A percentile compares a stretch with the other conserved stretches of the same genome.
phyloP scores from a whole-genome alignment of 2,329 filamentous ascomycete species.

The Diaporthe sp. region DNA sequence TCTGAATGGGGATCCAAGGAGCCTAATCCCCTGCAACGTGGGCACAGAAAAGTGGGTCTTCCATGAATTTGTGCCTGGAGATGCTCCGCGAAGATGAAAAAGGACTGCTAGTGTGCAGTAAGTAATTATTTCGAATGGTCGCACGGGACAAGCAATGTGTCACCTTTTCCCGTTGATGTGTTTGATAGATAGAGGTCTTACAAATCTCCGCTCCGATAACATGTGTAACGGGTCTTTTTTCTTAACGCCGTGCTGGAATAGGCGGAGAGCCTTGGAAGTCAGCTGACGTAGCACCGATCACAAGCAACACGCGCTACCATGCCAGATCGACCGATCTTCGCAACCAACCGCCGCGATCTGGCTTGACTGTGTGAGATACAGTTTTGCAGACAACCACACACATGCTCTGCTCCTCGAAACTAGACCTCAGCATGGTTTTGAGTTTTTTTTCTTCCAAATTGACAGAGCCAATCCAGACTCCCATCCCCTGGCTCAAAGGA shows the following conservation, averaged over 20 bases:
- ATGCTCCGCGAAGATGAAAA: not conserved
- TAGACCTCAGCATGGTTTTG: too few species aligned
- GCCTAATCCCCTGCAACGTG: not conserved
- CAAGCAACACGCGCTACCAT: not conserved
- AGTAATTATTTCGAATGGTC: not conserved
- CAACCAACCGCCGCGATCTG: too few species aligned
- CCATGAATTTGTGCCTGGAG: not conserved
- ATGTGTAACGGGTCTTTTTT: not conserved
- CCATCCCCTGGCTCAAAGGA: too few species aligned
- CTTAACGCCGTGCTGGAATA: not conserved
- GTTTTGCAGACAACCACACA: too few species aligned
- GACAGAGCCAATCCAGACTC: too few species aligned
- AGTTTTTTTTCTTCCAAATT: too few species aligned
- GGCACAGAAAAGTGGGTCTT: not conserved
- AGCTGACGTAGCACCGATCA: not conserved
- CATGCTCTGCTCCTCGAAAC: too few species aligned
- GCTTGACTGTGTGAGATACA: too few species aligned
- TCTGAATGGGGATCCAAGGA: not conserved
- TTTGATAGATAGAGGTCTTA: not conserved
- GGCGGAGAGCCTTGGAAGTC: not conserved
- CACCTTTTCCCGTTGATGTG: not conserved
- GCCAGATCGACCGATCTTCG: too few species aligned
- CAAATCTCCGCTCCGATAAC: not conserved
- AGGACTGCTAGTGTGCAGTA: not conserved
- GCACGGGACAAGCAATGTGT: not conserved